Percentiles rank a stretch among this genome's conserved stretches.
Evolutionary conservation across 177 flowering plant genomes (phyloP).

Genomic region (Vitis hybrid): DNA sequence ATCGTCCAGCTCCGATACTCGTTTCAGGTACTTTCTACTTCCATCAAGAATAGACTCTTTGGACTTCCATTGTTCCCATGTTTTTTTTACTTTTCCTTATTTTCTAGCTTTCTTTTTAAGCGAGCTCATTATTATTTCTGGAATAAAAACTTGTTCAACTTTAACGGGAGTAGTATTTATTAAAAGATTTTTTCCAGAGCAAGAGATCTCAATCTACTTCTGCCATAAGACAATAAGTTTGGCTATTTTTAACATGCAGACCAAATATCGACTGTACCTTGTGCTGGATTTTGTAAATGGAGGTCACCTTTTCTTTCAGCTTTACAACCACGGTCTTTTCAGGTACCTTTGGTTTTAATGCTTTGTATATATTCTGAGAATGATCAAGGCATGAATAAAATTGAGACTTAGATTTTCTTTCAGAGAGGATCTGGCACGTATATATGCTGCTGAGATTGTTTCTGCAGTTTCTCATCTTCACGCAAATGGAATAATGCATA

Average conservation of each 20-base stretch:
- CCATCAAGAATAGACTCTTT: neutral
- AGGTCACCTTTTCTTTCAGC: slow-evolving; percentile 89
- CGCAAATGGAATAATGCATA: slow-evolving; percentile 86
- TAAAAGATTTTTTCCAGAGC: no score
- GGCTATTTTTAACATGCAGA: slow-evolving; percentile 43
- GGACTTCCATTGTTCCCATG: neutral
- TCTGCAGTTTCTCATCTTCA: slow-evolving; percentile 91
- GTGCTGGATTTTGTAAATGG: slow-evolving; percentile 90
- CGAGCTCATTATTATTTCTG: no score
- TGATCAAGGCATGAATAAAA: neutral
- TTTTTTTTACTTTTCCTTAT: neutral
- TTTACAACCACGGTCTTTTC: slow-evolving; percentile 84
- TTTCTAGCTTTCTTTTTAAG: neutral
- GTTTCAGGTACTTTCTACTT: slow-evolving; percentile 60
- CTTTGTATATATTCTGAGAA: neutral
- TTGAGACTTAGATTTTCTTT: slow-evolving; percentile 17
- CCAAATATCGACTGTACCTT: slow-evolving; percentile 77
- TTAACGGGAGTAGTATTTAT: no score
- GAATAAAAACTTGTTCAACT: no score
- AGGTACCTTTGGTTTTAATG: slow-evolving; percentile 36
- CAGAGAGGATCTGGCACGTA: slow-evolving; percentile 85
- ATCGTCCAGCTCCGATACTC: slow-evolving; percentile 90
- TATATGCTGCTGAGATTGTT: slow-evolving; percentile 84
- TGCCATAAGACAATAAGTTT: neutral
- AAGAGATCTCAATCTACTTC: neutral